Base-by-base conservation (phyloP, 805 yeast species). In the Diddensiella transvaalensis region DNA sequence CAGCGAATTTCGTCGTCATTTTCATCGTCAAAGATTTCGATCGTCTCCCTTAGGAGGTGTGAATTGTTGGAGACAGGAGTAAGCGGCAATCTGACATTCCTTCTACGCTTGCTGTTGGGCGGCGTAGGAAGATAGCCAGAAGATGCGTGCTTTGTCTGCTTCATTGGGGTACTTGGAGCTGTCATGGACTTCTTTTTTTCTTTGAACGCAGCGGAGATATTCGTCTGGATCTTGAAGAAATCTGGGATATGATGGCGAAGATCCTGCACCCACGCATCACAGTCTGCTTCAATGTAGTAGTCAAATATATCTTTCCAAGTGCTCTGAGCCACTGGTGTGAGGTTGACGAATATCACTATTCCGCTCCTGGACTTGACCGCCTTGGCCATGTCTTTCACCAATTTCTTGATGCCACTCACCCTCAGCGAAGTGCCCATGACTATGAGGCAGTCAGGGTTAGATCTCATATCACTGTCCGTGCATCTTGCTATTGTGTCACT, bases 391-490 rank as follows among this genome's bases (percentile, higher is more conserved):
- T 76, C 75, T 52, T 79, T 77, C 2, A 90, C 96, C 18, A 91
- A 71, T 55, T 78, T 79, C 60, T 82, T 85, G 41, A 93, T 90
- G 1, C 99, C 99, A 55, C 83, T 86, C 10, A 91, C 98, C 67
- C 82, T 86, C 36, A 93, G 71, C 3, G 96, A 87, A 0, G 99
- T 93, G 0, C 99, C 99, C 77, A 87, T 82, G 8, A 91, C 85
- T n/a, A 91, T 67, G 42, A 93, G 73, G 51, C 87, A 63, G 60
- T 89, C 96, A 0, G 97, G 96, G 50, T 71, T 74, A 2, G 65
- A 35, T 24, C 50, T 54, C 49, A 87, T 60, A 67, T 91, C 98
- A 18, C 76, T 71, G 43, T 71, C 75, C 35, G 87, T 67, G 4
- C 89, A 88, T 41, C 74, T 75, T 2, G 95, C 85, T 37, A 91